Evolutionary conservation across 2,329 filamentous ascomycete genomes (phyloP).

Genomic region (Chrysoporthe puriensis): DNA sequence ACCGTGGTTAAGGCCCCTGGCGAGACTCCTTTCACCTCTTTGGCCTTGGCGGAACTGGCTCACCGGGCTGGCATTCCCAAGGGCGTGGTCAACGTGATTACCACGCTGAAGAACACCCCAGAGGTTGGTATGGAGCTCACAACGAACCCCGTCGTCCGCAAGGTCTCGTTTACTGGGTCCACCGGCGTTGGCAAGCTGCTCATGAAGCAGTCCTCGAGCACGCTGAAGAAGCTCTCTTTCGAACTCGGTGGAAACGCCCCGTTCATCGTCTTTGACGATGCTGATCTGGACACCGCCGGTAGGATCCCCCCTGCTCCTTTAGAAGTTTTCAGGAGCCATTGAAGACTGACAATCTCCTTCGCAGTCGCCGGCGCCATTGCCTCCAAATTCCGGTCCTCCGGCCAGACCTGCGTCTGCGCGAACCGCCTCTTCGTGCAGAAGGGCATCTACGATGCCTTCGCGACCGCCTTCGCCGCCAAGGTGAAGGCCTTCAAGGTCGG

Average conservation of each 20-base stretch:
- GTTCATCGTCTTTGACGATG: slow-evolving; percentile 94
- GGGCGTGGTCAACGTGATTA: slow-evolving; percentile 90
- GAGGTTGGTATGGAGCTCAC: slow-evolving; percentile 79
- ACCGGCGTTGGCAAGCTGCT: slow-evolving; percentile 71
- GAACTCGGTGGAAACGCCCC: slow-evolving; percentile 91
- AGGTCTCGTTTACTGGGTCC: slow-evolving; percentile 92
- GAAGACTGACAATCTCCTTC: not conserved
- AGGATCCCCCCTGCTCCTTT: not conserved
- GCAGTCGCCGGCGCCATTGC: slow-evolving; percentile 76
- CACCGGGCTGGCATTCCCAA: slow-evolving; percentile 86
- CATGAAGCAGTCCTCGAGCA: slow-evolving; percentile 86
- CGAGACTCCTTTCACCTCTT: slow-evolving; percentile 89
- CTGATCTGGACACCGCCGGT: slow-evolving; percentile 77
- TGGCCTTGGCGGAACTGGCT: slow-evolving; percentile 85
- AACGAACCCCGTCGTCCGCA: slow-evolving; percentile 75
- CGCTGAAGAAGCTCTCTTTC: slow-evolving; percentile 79
- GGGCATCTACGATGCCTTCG: slow-evolving; percentile 78
- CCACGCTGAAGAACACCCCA: slow-evolving; percentile 76
- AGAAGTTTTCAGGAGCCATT: no score
- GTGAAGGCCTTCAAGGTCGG: slow-evolving; percentile 78
- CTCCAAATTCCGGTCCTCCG: slow-evolving; percentile 91
- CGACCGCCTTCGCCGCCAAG: slow-evolving; percentile 68
- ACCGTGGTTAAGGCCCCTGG: slow-evolving; percentile 89
- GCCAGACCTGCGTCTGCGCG: slow-evolving; percentile 93
- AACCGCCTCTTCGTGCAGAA: slow-evolving; percentile 82